Base-by-base conservation (phyloP, 208 protist genomes). In the Trypanosoma caninum region DNA sequence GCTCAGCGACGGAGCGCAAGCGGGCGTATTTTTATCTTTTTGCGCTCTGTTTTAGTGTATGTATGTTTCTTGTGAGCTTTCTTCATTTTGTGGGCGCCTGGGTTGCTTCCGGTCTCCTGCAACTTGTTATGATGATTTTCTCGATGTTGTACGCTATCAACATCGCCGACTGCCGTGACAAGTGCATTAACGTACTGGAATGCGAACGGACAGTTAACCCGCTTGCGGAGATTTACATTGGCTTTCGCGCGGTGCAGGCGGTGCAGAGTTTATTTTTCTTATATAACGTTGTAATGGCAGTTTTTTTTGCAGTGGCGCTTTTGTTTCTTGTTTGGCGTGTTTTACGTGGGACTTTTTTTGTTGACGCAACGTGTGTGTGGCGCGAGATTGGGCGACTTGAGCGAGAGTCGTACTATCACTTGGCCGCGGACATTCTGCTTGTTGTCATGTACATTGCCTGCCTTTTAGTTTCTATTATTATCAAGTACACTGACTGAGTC, bases 1-100 rank as follows among this genome's bases (percentile, higher is more conserved):
- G 89, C 74, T 84, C 84, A 0, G 63, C 59, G 11, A 80, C 73
- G n/a, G 88, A 95, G 59, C 64, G 84, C 14, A 92, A 91, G 72
- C 74, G 88, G 14, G 79, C 88, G 27, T 95, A 89, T 57, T 63
- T 92, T 59, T 91, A 88, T 52, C 18, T 89, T 0, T 85, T 86
- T 37, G 81, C 87, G 2, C 92, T 89, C 60, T 72, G 83, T 44
- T 50, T 95, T 38, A 69, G 56, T 30, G 28, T 74, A 47, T 71
- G 76, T 23, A 74, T 80, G 0, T 76, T 92, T n/a, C 58, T 69
- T 48, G 64, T 74, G 25, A 78, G 75, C 48, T 38, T 80, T 16
- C 67, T 92, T 46, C 79, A 92, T 64, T 92, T 90, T 57, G 79
- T 95, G 48, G 89, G 76, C 42, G 80, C 78, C 6, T 95, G 84